A percentile compares a stretch with the other conserved stretches of the same genome.
These are phyloP conservation scores for Crithidia fasciculata DNA, from an alignment of 208 protist genomes.

Conservation along the genomic window DNA sequence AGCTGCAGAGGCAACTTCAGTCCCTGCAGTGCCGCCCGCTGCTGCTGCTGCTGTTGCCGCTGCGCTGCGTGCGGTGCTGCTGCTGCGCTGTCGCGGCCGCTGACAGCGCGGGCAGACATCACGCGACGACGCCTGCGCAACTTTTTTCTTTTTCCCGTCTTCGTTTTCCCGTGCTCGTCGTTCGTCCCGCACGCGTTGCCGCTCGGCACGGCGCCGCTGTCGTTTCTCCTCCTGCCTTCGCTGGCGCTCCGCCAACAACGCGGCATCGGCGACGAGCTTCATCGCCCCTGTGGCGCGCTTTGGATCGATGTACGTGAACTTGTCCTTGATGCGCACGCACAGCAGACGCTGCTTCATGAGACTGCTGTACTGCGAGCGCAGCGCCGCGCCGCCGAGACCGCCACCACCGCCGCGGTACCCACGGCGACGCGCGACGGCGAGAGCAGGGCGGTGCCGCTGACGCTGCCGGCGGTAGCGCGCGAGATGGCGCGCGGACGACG, in stretches of 20 bases:
- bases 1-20: no score
- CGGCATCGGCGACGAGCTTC: slow-evolving; percentile 40
- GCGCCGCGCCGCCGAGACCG: neutral
- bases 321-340: slow-evolving; percentile 39
- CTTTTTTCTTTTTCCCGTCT: neutral
- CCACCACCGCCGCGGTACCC: slow-evolving; percentile 2
- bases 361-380: slow-evolving; percentile 28
- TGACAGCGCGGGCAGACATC: neutral
- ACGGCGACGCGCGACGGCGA: slow-evolving; percentile 8
- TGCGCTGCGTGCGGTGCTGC: no score
- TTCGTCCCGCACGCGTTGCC: neutral
- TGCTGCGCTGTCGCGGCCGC: neutral
- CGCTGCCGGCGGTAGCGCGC: slow-evolving; percentile 5
- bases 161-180: neutral
- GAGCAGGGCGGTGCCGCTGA: slow-evolving; percentile 13
- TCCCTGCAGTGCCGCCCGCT: no score
- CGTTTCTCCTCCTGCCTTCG: slow-evolving; percentile 9
- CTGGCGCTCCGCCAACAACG: slow-evolving; percentile 29
- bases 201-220: neutral
- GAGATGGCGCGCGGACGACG: neutral
- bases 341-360: slow-evolving; percentile 34
- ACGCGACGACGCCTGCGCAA: no score
- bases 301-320: slow-evolving; percentile 44
- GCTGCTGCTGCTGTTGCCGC: no score
- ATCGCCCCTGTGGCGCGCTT: slow-evolving; percentile 32